phyloP scores from a whole-genome alignment of 768 basidiomycete species.

The Leccinum disarticulatum region DNA sequence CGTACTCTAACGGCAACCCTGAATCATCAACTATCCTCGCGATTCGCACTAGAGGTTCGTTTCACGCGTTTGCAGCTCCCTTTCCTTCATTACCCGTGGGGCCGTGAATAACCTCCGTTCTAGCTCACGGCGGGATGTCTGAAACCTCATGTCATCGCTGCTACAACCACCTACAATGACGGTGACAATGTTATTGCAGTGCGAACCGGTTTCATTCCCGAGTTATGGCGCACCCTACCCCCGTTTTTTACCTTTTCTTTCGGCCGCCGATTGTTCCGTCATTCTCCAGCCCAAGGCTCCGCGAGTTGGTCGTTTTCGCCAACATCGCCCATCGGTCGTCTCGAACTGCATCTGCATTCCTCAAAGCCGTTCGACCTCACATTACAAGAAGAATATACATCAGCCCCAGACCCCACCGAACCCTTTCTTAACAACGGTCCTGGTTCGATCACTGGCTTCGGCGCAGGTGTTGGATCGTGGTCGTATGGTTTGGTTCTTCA shows the following conservation, averaged over 20 bases:
- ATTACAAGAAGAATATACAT: conserved; percentile 23
- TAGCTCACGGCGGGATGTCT: conserved; percentile 43
- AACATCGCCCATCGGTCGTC: conserved; percentile 22
- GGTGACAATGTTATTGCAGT: conserved; percentile 45
- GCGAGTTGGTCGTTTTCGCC: conserved; percentile 33
- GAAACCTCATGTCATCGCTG: conserved; percentile 39
- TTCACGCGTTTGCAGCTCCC: conserved; percentile 18
- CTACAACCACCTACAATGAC: conserved; percentile 51
- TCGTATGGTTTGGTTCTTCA: conserved; percentile 50
- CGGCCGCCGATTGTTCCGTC: conserved; percentile 52
- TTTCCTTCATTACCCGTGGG: conserved; percentile 9
- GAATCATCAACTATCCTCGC: conserved; percentile 74
- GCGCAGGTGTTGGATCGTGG: conserved; percentile 45
- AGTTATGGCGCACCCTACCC: conserved; percentile 30
- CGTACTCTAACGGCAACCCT: conserved; percentile 66
- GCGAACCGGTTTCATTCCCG: conserved; percentile 38
- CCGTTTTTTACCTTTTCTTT: conserved; percentile 46
- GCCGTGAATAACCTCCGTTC: conserved; percentile 16
- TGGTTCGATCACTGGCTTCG: conserved; percentile 55
- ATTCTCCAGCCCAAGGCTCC: conserved; percentile 46
- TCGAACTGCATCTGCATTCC: conserved; percentile 45
- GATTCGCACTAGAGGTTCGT: conserved; percentile 47
- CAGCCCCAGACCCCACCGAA: conserved; percentile 22
- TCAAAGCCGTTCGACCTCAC: conserved; percentile 41
- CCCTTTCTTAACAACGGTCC: conserved; percentile 29